Conservation (phyloP, 495 filamentous ascomycete genomes). For the Xylaria palmicola region DNA sequence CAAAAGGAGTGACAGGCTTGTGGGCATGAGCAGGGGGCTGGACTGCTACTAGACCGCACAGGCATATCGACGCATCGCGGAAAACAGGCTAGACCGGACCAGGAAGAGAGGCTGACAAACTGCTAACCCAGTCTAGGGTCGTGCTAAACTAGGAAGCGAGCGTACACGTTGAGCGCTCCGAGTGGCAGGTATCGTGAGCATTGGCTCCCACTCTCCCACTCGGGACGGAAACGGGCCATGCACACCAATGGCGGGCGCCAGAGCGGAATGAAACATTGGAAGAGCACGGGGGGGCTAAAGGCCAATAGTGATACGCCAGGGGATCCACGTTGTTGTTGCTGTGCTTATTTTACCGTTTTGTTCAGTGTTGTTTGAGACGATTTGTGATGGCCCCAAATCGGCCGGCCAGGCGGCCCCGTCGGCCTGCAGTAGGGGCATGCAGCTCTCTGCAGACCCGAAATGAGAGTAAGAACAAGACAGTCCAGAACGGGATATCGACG, state of each 20-base stretch:
- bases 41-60: background rate
- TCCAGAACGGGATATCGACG: constrained; percentile 20
- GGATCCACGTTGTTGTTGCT: constrained; percentile 10
- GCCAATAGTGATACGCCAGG: constrained; percentile 21
- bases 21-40: constrained; percentile 6
- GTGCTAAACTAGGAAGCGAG: constrained; percentile 7
- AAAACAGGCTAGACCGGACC: constrained; percentile 24
- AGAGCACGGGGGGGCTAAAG: background rate
- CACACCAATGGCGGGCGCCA: constrained; percentile 3
- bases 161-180: background rate
- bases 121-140: constrained; percentile 5
- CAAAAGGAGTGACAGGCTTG: constrained; percentile 26
- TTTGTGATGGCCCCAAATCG: constrained; percentile 3
- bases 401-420: constrained; percentile 20
- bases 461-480: constrained; percentile 23
- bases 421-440: constrained; percentile 22
- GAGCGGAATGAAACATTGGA: constrained; percentile 10
- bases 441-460: constrained; percentile 26
- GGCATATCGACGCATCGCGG: background rate
- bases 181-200: constrained; percentile 7
- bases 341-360: background rate
- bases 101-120: constrained; percentile 15
- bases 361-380: constrained; percentile 21
- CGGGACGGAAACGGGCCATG: background rate
- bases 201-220: background rate